These are phyloP conservation scores for Penicillium subrubescens DNA, from an alignment of 495 filamentous ascomycete genomes.

Conservation along the genomic window DNA sequence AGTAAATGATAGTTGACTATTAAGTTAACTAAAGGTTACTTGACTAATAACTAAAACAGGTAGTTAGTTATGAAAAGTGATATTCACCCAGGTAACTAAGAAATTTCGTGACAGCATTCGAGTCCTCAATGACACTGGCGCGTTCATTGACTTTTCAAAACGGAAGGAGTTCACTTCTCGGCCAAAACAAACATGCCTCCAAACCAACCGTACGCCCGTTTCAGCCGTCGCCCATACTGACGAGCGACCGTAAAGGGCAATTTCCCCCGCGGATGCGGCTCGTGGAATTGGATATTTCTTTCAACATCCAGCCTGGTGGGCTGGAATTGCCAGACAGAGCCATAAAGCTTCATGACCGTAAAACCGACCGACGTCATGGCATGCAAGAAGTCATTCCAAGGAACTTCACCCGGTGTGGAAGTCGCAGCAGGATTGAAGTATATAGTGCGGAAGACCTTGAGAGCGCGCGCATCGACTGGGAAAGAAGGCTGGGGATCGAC, in stretches of 20 bases:
- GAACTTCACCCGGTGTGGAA: conserved; percentile 5
- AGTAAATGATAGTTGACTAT: no score
- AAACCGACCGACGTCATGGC: conserved; percentile 54
- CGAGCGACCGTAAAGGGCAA: conserved; percentile 29
- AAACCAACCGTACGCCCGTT: conserved; percentile 49
- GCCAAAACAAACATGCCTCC: conserved; percentile 33
- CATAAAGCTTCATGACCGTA: conserved; percentile 50
- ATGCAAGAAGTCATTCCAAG: conserved; percentile 54
- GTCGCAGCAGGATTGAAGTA: neutral
- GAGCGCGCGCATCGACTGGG: neutral
- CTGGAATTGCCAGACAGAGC: conserved; percentile 55
- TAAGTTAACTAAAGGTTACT: no score
- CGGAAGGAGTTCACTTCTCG: neutral
- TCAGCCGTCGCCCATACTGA: conserved; percentile 49
- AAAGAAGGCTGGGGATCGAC: conserved; percentile 4
- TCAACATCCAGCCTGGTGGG: conserved; percentile 40
- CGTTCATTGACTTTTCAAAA: neutral
- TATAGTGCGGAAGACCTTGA: conserved; percentile 1
- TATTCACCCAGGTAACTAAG: no score
- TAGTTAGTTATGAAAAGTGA: no score
- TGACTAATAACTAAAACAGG: no score
- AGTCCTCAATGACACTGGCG: neutral
- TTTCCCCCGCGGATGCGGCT: neutral
- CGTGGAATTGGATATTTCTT: conserved; percentile 18
- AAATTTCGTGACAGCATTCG: neutral